These are phyloP conservation scores for Penicillium coffeae DNA, from an alignment of 495 filamentous ascomycete species.

Conservation along the genomic window DNA sequence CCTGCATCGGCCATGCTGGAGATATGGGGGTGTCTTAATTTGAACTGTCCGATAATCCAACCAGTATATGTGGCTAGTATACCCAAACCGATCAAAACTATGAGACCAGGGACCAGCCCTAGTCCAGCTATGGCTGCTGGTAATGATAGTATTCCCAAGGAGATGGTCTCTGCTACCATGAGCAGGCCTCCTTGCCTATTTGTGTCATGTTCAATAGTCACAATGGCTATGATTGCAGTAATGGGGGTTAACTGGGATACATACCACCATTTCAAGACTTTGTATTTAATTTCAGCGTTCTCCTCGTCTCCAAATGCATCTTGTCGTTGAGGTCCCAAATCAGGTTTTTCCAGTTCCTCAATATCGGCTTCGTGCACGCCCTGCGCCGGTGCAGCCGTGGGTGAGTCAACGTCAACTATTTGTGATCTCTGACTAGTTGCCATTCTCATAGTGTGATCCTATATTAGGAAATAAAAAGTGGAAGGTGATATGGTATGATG, in stretches of 20 bases:
- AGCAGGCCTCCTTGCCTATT: too few relatives aligned
- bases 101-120: too few relatives aligned
- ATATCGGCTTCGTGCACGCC: not conserved
- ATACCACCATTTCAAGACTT: too few relatives aligned
- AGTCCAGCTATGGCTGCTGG: too few relatives aligned
- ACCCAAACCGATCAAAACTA: too few relatives aligned
- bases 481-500: not conserved
- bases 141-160: too few relatives aligned
- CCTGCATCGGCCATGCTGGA: slow-evolving; percentile 67
- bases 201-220: too few relatives aligned
- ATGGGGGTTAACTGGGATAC: too few relatives aligned
- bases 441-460: not conserved
- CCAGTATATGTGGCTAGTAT: slow-evolving; percentile 72
- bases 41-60: slow-evolving; percentile 72
- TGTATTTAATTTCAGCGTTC: too few relatives aligned
- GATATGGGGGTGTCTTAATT: slow-evolving; percentile 61
- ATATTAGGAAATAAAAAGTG: not conserved
- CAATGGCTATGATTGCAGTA: too few relatives aligned
- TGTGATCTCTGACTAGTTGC: not conserved
- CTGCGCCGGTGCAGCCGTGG: not conserved
- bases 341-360: slow-evolving; percentile 1
- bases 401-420: slow-evolving; percentile 4
- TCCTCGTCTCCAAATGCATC: too few relatives aligned
- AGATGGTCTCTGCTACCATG: too few relatives aligned
- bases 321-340: slow-evolving; percentile 3